phyloP scores from a whole-genome alignment of 73 alveolate species.

The Paraurostyla sp. region DNA sequence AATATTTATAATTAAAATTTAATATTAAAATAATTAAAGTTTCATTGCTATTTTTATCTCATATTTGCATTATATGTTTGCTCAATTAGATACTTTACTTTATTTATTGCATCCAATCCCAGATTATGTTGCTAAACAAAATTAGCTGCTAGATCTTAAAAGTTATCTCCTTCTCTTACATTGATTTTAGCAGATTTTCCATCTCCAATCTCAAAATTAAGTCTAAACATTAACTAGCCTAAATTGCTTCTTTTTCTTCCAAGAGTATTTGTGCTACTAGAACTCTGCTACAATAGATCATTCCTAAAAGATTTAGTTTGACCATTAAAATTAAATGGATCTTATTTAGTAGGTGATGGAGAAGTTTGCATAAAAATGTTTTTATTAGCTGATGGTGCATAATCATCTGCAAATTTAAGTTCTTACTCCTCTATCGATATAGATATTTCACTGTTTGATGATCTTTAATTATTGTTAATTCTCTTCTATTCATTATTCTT shows the following conservation, averaged over 20 bases:
- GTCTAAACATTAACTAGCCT: conserved; percentile 36
- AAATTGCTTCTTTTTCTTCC: neutral
- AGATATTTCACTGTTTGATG: neutral
- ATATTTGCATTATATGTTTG: conserved; percentile 24
- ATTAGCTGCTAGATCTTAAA: neutral
- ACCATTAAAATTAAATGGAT: too few species aligned
- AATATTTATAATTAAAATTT: too few species aligned
- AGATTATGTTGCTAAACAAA: conserved; percentile 36
- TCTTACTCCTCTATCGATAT: conserved; percentile 26
- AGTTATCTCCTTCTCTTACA: conserved; percentile 57
- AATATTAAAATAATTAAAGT: too few species aligned
- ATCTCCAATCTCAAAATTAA: conserved; percentile 52
- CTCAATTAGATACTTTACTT: conserved; percentile 24
- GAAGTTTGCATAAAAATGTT: neutral
- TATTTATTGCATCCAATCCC: conserved; percentile 32
- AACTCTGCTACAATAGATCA: neutral
- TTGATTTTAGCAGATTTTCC: conserved; percentile 37
- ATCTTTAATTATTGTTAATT: neutral
- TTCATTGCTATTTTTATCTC: neutral
- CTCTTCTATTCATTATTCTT: conserved; percentile 14
- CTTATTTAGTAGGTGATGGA: neutral
- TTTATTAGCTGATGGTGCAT: neutral
- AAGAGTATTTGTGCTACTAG: neutral
- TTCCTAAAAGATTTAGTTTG: too few species aligned
- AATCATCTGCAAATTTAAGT: neutral